Evolutionary conservation across 306 rosid species (phyloP), one percentile per base, ranked within the genome.

Genomic region (Corylus heterophylla): DNA sequence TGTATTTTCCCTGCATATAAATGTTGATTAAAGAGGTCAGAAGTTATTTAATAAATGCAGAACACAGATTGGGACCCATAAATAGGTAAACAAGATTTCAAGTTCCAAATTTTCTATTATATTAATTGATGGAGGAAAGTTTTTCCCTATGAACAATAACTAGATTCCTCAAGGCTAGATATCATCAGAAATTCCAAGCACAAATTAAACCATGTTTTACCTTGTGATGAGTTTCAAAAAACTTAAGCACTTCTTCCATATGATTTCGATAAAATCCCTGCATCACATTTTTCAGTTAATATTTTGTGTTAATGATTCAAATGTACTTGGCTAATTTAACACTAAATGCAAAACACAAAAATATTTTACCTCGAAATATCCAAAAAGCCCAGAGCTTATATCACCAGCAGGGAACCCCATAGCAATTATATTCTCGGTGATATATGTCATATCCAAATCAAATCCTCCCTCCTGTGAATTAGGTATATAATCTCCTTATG

Each of bases 381-480:
- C 98, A 29, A 94, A 87, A 79, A 94, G 35, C 42, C 97, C 98
- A 64, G 98, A 94, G 88, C 97, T 92, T 44, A 91, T 70, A 86
- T 93, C 95, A 75, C 97, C 98, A 72, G 90, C 97, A 1, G 97
- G 98, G 85, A 94, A 94, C 77, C 98, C 98, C 98, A 94, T 92
- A 14, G 97, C 90, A 70, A 94, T 89, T 73, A 94, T 85, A 80
- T 94, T 94, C 80, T 94, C 98, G 31, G 97, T 92, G 83, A 94
- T 92, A 78, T 92, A 94, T 9, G 97, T 76, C 94, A 94, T 75
- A 84, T 92, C 98, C 87, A 94, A 87, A 86, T 92, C 98, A 87
- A 94, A 94, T 58, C 87, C 98, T 51, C 85, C 97, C 76, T 90
- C 98, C 98, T 94, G 89, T 72, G 54, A 77, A 80, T 61, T 39